Evolutionary conservation across 1,284 basidiomycete genomes (phyloP).

Genomic region (Ustilago esculenta): DNA sequence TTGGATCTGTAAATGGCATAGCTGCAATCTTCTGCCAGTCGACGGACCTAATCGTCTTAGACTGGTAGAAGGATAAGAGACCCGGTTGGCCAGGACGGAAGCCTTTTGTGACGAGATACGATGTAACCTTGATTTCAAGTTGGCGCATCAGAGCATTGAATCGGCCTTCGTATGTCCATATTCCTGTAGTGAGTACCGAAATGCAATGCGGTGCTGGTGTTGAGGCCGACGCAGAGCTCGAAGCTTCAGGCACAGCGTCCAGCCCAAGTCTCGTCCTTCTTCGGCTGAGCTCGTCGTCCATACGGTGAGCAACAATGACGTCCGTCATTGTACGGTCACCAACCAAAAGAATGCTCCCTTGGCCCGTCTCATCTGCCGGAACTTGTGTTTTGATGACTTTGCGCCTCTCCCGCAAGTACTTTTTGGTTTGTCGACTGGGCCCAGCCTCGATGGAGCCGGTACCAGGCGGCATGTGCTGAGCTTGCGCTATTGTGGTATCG

Average conservation of each 20-base stretch:
- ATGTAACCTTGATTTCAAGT: conserved; percentile 51
- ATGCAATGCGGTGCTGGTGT: conserved; percentile 40
- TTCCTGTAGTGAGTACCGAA: conserved; percentile 64
- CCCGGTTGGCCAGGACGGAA: conserved; percentile 44
- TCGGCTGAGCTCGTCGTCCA: conserved; percentile 58
- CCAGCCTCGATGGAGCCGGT: conserved; percentile 29
- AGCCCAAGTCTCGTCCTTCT: conserved; percentile 48
- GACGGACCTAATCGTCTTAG: not conserved
- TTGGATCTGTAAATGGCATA: not conserved
- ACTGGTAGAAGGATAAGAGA: conserved; percentile 9
- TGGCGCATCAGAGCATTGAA: conserved; percentile 62
- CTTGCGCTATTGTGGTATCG: conserved; percentile 62
- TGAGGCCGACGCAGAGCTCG: not conserved
- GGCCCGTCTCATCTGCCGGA: conserved; percentile 71
- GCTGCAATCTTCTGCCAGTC: conserved; percentile 33
- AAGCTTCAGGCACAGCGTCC: conserved; percentile 1
- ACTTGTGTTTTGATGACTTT: conserved; percentile 69
- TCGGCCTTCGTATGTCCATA: conserved; percentile 63
- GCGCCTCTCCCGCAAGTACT: conserved; percentile 24
- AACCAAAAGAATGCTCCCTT: conserved; percentile 75
- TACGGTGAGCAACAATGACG: conserved; percentile 81
- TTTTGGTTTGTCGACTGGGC: conserved; percentile 19
- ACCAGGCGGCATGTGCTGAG: conserved; percentile 24
- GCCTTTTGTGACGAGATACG: conserved; percentile 30
- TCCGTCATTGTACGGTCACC: conserved; percentile 93